A percentile compares a stretch with the other conserved stretches of the same genome.
Evolutionary conservation across 2,329 filamentous ascomycete species (phyloP).

Genomic region (Byssoonygena ceratinophila): DNA sequence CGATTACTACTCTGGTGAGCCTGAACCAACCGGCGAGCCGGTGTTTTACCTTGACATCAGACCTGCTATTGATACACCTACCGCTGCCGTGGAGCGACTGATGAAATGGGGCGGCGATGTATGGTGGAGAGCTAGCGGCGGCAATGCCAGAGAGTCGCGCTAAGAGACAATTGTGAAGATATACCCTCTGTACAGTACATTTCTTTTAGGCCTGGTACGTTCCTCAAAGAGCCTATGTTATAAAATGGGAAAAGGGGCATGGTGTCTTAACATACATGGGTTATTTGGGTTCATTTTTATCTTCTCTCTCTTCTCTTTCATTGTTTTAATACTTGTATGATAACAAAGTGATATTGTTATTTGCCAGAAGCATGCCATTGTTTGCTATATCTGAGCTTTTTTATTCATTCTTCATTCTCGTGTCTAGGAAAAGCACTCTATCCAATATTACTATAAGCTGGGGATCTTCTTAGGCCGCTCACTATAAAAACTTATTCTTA

Average conservation of each 20-base stretch:
- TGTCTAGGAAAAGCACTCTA: too few relatives aligned
- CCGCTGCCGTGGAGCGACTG: slow-evolving; percentile 66
- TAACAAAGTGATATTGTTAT: background rate
- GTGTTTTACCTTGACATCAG: slow-evolving; percentile 94
- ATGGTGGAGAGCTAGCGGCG: slow-evolving; percentile 83
- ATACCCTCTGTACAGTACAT: background rate
- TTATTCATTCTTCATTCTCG: too few relatives aligned
- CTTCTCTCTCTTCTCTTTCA: background rate
- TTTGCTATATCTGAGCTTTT: background rate
- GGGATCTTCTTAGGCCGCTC: too few relatives aligned
- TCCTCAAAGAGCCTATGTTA: too few relatives aligned
- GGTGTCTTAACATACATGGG: background rate
- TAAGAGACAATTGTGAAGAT: background rate
- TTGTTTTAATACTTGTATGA: background rate
- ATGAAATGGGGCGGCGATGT: slow-evolving; percentile 86
- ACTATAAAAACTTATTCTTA: too few relatives aligned
- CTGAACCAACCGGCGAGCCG: slow-evolving; percentile 75
- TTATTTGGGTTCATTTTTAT: background rate
- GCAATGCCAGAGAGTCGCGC: slow-evolving; percentile 38
- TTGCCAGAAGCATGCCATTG: too few relatives aligned
- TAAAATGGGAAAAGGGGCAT: background rate
- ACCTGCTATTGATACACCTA: slow-evolving; percentile 73
- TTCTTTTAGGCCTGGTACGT: background rate
- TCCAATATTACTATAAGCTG: too few relatives aligned
- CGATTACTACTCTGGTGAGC: slow-evolving; percentile 82